Percentiles rank a stretch among this genome's conserved stretches.
phyloP scores from a whole-genome alignment of 2,329 filamentous ascomycete species.

The Botrytis cinerea region DNA sequence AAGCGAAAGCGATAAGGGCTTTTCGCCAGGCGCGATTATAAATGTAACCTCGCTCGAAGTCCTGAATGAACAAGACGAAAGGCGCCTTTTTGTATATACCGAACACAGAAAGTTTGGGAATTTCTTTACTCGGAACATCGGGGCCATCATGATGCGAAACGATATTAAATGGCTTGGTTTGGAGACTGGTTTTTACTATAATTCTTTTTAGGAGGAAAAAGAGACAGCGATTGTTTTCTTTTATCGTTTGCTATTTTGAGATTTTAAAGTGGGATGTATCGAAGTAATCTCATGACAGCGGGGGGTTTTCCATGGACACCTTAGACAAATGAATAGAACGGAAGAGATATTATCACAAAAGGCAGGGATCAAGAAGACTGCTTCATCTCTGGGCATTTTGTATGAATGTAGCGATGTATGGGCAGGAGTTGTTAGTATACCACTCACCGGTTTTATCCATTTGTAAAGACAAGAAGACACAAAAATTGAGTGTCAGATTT shows the following conservation, averaged over 20 bases:
- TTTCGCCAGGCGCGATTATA: slow-evolving; percentile 9
- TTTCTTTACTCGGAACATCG: slow-evolving; percentile 12
- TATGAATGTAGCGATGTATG: neutral
- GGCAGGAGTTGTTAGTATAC: neutral
- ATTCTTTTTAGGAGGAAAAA: slow-evolving; percentile 9
- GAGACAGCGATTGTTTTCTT: neutral
- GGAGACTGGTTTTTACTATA: slow-evolving; percentile 11
- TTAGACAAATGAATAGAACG: slow-evolving; percentile 2
- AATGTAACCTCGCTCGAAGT: slow-evolving; percentile 15
- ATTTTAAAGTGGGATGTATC: slow-evolving; percentile 3
- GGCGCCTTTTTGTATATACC: slow-evolving; percentile 21
- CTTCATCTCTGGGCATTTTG: neutral
- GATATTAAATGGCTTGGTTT: slow-evolving; percentile 10
- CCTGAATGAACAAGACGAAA: neutral
- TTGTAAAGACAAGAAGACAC: neutral
- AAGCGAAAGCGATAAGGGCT: slow-evolving; percentile 12
- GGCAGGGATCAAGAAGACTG: neutral
- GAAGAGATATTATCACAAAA: neutral
- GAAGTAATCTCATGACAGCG: slow-evolving; percentile 7
- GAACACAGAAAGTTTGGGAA: slow-evolving; percentile 2
- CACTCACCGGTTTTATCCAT: neutral
- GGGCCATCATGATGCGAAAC: slow-evolving; percentile 6
- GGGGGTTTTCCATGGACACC: slow-evolving; percentile 3
- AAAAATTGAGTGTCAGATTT: neutral
- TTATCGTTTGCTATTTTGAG: neutral